Evolutionary conservation across 2,329 filamentous ascomycete species (phyloP), one percentile per base, ranked within the genome.

Genomic region (Colletotrichum lini): DNA sequence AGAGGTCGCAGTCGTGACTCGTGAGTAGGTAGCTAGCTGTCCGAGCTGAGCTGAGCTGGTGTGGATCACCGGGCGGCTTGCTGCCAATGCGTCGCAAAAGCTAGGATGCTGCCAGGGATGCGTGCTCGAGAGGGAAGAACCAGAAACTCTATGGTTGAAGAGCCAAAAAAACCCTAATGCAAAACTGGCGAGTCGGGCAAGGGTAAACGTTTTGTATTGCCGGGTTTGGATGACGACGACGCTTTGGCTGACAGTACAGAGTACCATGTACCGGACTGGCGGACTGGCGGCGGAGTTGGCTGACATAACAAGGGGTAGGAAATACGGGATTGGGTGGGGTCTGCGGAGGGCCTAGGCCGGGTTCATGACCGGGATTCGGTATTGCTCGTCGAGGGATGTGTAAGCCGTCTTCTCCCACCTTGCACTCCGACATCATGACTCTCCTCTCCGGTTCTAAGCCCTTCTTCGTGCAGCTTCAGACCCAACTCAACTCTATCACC

Each of bases 21-120:
- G 35, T 13, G 53, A n/a, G 18, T 12, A 26, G 3, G 3, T 3
- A 15, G n/a, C 35, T 57, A 42, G 53, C 53, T 54, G 0, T 47
- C 42, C 40, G 62, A 10, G 53, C 38, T n/a, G 54, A 45, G 53
- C 38, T n/a, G 63, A 38, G 53, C 42, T 66, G 54, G 42, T 66
- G 45, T 44, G 57, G 26, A 21, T 54, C 16, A 10, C 23, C 57
- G 57, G 49, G 4, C 53, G n/a, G 53, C n/a, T 57, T 35, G 35
- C 35, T 15, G 35, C 12, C 16, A 9, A n/a, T 23, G 53, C 5
- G 18, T 12, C 8, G 44, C n/a, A 3, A 30, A 52, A 67, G 21
- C 65, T 63, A 47, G 50, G 59, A 64, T 64, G 59, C 63, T 64
- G 58, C 59, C 13, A 1, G 50, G 23, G 64, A 35, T 15, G 2